A percentile compares a stretch with the other conserved stretches of the same genome.
phyloP scores from a whole-genome alignment of 164 flowering plant genomes.

The Saururus chinensis region DNA sequence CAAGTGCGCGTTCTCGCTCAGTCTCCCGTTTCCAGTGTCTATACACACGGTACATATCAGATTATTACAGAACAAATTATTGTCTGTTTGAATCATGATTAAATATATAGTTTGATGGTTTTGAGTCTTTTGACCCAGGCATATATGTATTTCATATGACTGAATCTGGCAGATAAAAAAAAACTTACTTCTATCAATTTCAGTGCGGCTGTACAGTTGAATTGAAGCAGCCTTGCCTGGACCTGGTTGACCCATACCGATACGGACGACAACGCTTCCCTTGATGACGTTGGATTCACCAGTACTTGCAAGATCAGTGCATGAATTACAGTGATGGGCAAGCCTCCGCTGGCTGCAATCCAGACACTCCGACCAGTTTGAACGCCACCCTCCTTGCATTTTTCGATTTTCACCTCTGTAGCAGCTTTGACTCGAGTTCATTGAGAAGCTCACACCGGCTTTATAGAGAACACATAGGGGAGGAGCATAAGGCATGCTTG shows the following conservation, averaged over 20 bases:
- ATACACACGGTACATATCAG: background rate
- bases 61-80: background rate
- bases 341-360: background rate
- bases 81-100: too few species aligned
- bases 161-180: too few species aligned
- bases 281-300: constrained; percentile 5
- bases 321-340: background rate
- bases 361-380: constrained; percentile 5
- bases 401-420: too few species aligned
- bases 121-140: too few species aligned
- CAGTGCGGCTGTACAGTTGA: constrained; percentile 21
- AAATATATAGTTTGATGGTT: too few species aligned
- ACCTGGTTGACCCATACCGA: constrained; percentile 10
- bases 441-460: background rate
- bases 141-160: too few species aligned
- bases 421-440: background rate
- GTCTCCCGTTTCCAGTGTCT: constrained; percentile 32
- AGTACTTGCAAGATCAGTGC: too few species aligned
- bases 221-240: constrained; percentile 30
- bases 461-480: constrained; percentile 1
- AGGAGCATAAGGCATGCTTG: constrained; percentile 12
- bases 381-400: constrained; percentile 7
- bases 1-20: constrained; percentile 27
- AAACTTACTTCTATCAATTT: constrained; percentile 27
- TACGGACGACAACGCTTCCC: constrained; percentile 11